Conservation (phyloP, 805 yeast genomes). For the Metschnikowia gelsemii region DNA sequence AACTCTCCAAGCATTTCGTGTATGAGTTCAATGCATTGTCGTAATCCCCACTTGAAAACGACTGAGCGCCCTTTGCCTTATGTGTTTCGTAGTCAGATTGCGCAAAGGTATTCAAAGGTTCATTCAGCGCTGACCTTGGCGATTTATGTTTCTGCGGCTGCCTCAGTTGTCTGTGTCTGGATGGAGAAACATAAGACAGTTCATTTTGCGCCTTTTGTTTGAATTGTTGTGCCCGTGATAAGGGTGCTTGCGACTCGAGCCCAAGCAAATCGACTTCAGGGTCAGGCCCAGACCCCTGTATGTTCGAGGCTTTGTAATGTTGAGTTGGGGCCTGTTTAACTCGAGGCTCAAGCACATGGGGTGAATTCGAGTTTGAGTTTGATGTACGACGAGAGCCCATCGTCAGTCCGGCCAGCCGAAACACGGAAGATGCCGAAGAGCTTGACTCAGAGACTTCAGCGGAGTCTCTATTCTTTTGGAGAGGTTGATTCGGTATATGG, state of each 20-base stretch:
- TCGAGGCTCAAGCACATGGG: too few relatives aligned
- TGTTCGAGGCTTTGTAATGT: too few relatives aligned
- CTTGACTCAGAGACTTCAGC: too few relatives aligned
- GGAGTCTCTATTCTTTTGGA: too few relatives aligned
- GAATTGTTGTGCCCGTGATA: constrained; percentile 28
- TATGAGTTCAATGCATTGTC: constrained; percentile 61
- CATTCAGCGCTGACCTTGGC: constrained; percentile 16
- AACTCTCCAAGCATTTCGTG: constrained; percentile 44
- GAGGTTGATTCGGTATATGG: neutral
- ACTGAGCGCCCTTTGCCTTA: constrained; percentile 56
- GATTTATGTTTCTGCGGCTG: neutral
- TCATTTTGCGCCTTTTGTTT: constrained; percentile 22
- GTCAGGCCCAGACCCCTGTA: too few relatives aligned
- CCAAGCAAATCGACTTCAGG: constrained; percentile 31
- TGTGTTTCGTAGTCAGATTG: constrained; percentile 46
- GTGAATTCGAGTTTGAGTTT: too few relatives aligned
- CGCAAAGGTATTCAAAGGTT: constrained; percentile 38
- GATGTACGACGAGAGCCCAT: too few relatives aligned
- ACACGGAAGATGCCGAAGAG: too few relatives aligned
- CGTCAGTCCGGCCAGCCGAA: too few relatives aligned
- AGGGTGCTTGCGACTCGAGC: constrained; percentile 14
- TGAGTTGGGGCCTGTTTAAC: too few relatives aligned
- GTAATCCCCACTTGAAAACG: constrained; percentile 83
- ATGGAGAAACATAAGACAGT: constrained; percentile 24
- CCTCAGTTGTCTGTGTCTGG: constrained; percentile 21